Conservation (phyloP, 148 eudicot genomes). For the Camellia granthamiana region DNA sequence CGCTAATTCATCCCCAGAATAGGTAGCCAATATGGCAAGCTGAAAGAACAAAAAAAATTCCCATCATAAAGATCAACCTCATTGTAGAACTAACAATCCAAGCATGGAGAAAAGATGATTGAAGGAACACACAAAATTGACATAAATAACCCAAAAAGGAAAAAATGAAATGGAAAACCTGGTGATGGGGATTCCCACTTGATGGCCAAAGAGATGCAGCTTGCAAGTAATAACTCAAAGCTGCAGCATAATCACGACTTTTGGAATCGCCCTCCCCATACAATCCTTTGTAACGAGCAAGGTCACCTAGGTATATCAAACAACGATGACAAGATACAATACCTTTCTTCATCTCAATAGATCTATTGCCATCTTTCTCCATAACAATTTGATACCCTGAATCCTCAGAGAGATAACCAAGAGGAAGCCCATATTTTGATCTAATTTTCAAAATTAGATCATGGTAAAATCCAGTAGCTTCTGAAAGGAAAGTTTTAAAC, state of each 20-base stretch:
- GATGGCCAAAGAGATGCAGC: slow-evolving; percentile 57
- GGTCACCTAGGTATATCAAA: slow-evolving; percentile 62
- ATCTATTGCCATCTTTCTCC: slow-evolving; percentile 40
- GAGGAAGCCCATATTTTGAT: slow-evolving; percentile 56
- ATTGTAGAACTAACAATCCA: slow-evolving; percentile 6
- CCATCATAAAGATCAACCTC: slow-evolving; percentile 11
- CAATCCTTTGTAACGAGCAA: slow-evolving; percentile 63
- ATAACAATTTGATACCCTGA: slow-evolving; percentile 31
- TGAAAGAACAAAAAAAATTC: slow-evolving; percentile 17
- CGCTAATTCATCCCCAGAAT: slow-evolving; percentile 52
- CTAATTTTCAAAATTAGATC: slow-evolving; percentile 59
- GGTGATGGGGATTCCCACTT: slow-evolving; percentile 65
- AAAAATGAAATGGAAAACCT: slow-evolving; percentile 32
- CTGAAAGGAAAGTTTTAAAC: slow-evolving; percentile 60
- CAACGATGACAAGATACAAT: slow-evolving; percentile 61
- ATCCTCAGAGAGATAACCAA: slow-evolving; percentile 49
- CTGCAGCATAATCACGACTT: slow-evolving; percentile 56
- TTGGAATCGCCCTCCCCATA: slow-evolving; percentile 62
- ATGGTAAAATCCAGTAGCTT: slow-evolving; percentile 62
- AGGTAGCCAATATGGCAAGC: slow-evolving; percentile 66
- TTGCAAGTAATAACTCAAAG: slow-evolving; percentile 61
- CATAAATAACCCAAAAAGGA: not conserved
- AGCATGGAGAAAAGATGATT: not conserved
- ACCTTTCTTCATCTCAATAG: slow-evolving; percentile 46
- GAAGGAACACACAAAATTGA: not conserved